Percentiles rank a stretch among this genome's conserved stretches.
phyloP scores from a whole-genome alignment of 1,284 basidiomycete genomes.

The Ceratorhiza oryzae-sativae region DNA sequence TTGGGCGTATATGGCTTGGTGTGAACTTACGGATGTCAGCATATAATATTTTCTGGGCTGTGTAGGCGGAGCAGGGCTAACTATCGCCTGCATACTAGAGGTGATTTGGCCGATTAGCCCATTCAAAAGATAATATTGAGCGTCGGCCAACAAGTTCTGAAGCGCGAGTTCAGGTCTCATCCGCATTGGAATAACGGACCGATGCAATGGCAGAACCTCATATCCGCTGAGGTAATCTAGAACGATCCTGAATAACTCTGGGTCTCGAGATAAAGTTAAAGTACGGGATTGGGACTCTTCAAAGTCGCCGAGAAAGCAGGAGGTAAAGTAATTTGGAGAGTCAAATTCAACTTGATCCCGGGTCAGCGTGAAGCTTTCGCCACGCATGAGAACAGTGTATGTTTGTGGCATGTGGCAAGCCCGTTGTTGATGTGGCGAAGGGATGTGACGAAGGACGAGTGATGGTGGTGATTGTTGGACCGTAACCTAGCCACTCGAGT shows the following conservation, averaged over 20 bases:
- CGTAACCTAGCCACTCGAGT: no score
- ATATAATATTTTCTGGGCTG: background rate
- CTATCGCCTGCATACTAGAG: background rate
- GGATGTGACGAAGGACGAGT: no score
- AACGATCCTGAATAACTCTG: conserved; percentile 13
- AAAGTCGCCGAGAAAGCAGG: conserved; percentile 21
- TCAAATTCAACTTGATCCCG: conserved; percentile 8
- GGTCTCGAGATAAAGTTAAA: background rate
- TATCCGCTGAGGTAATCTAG: conserved; percentile 9
- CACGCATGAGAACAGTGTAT: background rate
- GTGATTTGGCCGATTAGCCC: background rate
- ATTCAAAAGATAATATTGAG: background rate
- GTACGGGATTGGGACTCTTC: conserved; percentile 1
- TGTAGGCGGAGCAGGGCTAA: background rate
- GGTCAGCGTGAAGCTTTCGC: background rate
- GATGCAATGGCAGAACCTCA: background rate
- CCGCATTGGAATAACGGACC: background rate
- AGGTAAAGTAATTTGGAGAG: conserved; percentile 17
- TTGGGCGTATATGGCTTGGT: background rate
- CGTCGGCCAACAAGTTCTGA: background rate
- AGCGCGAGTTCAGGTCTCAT: background rate
- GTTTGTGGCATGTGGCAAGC: background rate
- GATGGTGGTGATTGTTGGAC: background rate
- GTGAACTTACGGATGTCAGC: background rate
- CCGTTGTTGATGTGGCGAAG: background rate